Evolutionary conservation across 352 stramenopile genomes (phyloP), one percentile per base, ranked within the genome.

Genomic region (Globisporangium barbulae): DNA sequence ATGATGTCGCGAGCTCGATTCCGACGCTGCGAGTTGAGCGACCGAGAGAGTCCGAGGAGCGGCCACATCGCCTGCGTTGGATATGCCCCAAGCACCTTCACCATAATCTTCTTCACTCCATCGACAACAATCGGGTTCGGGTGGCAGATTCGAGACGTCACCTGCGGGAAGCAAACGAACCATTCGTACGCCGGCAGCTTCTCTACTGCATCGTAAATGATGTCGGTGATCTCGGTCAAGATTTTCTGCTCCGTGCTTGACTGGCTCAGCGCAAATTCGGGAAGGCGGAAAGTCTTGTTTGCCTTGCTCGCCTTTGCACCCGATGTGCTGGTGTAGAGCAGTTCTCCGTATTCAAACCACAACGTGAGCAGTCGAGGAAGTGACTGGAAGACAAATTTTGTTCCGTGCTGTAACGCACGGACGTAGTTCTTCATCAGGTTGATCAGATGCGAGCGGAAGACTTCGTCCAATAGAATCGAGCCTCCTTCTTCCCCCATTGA

Each of bases 331-430:
- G 62, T 53, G 39, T 93, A 79, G 0, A 94, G 61, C 13, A 91
- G 53, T 79, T 94, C 73, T 50, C 92, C 96, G 71, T 97, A 98
- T 69, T 99, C 96, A 69, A 99, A 99, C 94, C 94, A 99, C 39
- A 99, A 73, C 12, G 97, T 98, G 12, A 99, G 76, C 47, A 99
- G 72, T n/a, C 97, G 88, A 28, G 97, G 96, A 56, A 99, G 85
- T 1, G 96, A 97, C 74, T 99, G 95, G 73, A 98, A 99, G 30
- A 99, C 83, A 73, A 98, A 97, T 62, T 99, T 99, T n/a, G 93
- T 89, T 22, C 81, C 84, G 63, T 91, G 74, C 47, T 74, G 74
- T 3, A 98, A 73, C 13, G 88, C 78, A 5, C 88, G 73, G 59
- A 97, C 89, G 73, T 99, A 99, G 65, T 98, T 97, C 39, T 94